phyloP scores from a whole-genome alignment of 164 flowering plant genomes.

The Dillenia suffruticosa region DNA sequence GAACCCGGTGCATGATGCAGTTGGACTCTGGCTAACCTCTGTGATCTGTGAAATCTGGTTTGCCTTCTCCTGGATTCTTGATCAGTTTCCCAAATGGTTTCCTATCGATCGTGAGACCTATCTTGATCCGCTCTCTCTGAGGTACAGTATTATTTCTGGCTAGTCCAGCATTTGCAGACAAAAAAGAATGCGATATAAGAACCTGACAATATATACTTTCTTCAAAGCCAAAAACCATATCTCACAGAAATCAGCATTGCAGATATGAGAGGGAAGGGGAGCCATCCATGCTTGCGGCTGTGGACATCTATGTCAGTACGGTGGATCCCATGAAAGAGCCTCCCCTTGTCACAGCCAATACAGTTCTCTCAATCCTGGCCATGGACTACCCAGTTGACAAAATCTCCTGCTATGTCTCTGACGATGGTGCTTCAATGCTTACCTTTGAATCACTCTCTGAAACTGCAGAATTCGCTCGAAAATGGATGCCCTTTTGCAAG shows the following conservation, averaged over 20 bases:
- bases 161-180: too few relatives aligned
- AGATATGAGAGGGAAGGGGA: conserved; percentile 96
- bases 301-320: conserved; percentile 89
- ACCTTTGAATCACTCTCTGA: conserved; percentile 87
- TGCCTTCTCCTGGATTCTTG: conserved; percentile 94
- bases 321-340: conserved; percentile 98
- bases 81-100: conserved; percentile 98
- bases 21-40: conserved; percentile 94
- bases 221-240: too few relatives aligned
- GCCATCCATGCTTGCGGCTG: conserved; percentile 75
- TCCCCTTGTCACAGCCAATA: conserved; percentile 86
- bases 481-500: conserved; percentile 98
- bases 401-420: conserved; percentile 94
- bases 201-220: too few relatives aligned
- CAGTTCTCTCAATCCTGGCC: conserved; percentile 84
- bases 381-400: conserved; percentile 94
- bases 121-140: conserved; percentile 92
- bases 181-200: not conserved
- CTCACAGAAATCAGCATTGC: conserved; percentile 6
- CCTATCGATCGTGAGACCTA: conserved; percentile 97
- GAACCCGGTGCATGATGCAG: conserved; percentile 87
- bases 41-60: conserved; percentile 95
- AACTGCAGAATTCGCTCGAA: conserved; percentile 89
- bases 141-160: conserved; percentile 31
- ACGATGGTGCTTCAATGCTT: conserved; percentile 97